Evolutionary conservation across 192 early-diverging fungal species (phyloP).

Genomic region (Gonapodya sp.): DNA sequence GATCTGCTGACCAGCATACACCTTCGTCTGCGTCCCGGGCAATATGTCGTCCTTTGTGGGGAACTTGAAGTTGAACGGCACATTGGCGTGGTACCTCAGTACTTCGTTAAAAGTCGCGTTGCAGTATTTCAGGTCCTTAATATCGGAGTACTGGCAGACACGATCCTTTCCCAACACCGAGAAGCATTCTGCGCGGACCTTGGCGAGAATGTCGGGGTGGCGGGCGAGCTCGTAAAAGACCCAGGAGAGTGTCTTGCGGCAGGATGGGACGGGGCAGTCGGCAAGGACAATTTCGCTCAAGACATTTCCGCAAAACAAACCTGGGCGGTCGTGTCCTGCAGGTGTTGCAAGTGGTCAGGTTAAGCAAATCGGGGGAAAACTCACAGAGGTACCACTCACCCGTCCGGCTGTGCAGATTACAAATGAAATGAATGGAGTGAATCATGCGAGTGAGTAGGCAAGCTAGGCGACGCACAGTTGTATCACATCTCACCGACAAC

Average conservation of each 20-base stretch:
- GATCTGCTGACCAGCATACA: background rate
- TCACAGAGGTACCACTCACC: too few species aligned
- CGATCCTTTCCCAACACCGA: background rate
- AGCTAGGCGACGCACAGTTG: too few species aligned
- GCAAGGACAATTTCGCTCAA: too few species aligned
- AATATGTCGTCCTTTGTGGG: conserved; percentile 7
- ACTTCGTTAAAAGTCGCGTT: background rate
- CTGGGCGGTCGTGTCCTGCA: too few species aligned
- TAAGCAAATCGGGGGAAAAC: too few species aligned
- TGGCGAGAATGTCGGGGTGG: conserved; percentile 1
- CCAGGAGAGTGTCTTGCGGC: conserved; percentile 6
- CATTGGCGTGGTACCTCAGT: background rate
- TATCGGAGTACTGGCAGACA: background rate
- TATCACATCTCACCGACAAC: too few species aligned
- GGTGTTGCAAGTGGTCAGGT: too few species aligned
- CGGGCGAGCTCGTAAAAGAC: background rate
- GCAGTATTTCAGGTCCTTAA: background rate
- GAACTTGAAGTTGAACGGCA: conserved; percentile 11
- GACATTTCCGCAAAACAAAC: too few species aligned
- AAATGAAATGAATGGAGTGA: too few species aligned
- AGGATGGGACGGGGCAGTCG: too few species aligned
- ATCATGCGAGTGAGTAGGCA: too few species aligned
- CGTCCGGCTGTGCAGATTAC: too few species aligned
- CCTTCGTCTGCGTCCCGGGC: background rate
- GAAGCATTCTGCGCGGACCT: background rate